A percentile compares a stretch with the other conserved stretches of the same genome.
Evolutionary conservation across 345 rosid genomes (phyloP).

Genomic region (Linum lewisii): DNA sequence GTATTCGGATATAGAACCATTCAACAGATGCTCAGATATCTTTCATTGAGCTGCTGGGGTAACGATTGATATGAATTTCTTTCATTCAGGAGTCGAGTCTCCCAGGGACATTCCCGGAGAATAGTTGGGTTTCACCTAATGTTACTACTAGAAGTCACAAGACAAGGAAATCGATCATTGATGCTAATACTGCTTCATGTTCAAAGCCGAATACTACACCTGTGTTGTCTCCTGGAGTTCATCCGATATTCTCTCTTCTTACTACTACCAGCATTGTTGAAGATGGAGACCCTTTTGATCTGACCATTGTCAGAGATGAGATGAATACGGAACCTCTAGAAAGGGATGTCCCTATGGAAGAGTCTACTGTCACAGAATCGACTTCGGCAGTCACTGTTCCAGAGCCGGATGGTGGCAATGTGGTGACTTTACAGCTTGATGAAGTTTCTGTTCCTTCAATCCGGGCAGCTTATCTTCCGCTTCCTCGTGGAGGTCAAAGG

Average conservation of each 20-base stretch:
- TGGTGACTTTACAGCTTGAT: constrained; percentile 36
- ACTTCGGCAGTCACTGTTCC: constrained; percentile 21
- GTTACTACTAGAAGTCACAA: constrained; percentile 48
- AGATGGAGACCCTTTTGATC: constrained; percentile 39
- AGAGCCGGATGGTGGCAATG: constrained; percentile 1
- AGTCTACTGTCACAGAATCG: constrained; percentile 22
- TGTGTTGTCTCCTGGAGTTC: constrained; percentile 10
- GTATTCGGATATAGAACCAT: not conserved
- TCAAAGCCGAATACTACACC: constrained; percentile 6
- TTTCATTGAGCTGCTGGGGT: not conserved
- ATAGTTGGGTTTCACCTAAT: constrained; percentile 51
- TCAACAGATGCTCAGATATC: too few species aligned
- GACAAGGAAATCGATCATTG: constrained; percentile 30
- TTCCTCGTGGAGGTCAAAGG: constrained; percentile 33
- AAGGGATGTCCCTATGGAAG: constrained; percentile 48
- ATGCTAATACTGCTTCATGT: constrained; percentile 21
- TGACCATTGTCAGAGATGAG: constrained; percentile 35
- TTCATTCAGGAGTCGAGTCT: constrained; percentile 70
- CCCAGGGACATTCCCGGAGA: constrained; percentile 39
- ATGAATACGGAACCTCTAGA: constrained; percentile 28
- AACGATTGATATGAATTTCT: constrained; percentile 1
- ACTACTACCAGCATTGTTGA: constrained; percentile 22
- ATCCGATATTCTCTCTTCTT: constrained; percentile 37
- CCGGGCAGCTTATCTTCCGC: constrained; percentile 38
- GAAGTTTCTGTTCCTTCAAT: constrained; percentile 41